Base-by-base conservation (phyloP, 2,329 filamentous ascomycete genomes). In the Pyricularia sp. region DNA sequence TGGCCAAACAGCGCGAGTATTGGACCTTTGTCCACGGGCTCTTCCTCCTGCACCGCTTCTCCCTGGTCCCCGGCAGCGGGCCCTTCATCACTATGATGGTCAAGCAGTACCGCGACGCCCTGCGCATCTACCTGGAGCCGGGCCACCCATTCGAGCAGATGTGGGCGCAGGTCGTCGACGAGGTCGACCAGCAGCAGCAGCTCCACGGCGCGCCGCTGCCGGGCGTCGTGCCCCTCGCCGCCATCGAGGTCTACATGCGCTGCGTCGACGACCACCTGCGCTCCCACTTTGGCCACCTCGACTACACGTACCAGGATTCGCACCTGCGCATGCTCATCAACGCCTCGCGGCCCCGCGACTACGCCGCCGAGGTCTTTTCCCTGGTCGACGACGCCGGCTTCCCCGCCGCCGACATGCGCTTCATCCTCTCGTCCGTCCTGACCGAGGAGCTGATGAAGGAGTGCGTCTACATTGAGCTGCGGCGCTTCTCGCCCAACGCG, bases 371-470 rank as follows among this genome's bases (percentile, higher is more conserved):
- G 66, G 58, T 68, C 31, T 17, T n/a, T 4, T 10, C 25, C 20
- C 55, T 68, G 12, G 12, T 64, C 6, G 58, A 25, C 42, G 66
- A 28, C 10, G 17, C 23, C 30, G 66, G 66, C 14, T 31, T 61
- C 7, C n/a, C n/a, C 20, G 20, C n/a, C 28, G 10, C 17, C 30
- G 66, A 64, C 30, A 17, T 68, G n/a, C 23, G 14, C 30, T 63
- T 30, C 17, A 64, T 68, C 12, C 66, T 68, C 30, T 25, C 50
- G 23, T 26, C n/a, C n/a, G n/a, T 68, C 31, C 31, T 68, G 12
- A 25, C n/a, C 66, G 55, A 68, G 58, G 66, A 68, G 66, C 55
- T 68, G n/a, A 42, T 68, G 30, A 68, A 68, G 66, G 66, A 68
- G 58, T 68, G 26, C 66, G 30, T 68, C 10, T 64, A 23, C 31